Percentiles rank a stretch among this genome's conserved stretches.
Conservation (phyloP, 1,284 basidiomycete genomes). For the Ceraceosorus bombacis region DNA sequence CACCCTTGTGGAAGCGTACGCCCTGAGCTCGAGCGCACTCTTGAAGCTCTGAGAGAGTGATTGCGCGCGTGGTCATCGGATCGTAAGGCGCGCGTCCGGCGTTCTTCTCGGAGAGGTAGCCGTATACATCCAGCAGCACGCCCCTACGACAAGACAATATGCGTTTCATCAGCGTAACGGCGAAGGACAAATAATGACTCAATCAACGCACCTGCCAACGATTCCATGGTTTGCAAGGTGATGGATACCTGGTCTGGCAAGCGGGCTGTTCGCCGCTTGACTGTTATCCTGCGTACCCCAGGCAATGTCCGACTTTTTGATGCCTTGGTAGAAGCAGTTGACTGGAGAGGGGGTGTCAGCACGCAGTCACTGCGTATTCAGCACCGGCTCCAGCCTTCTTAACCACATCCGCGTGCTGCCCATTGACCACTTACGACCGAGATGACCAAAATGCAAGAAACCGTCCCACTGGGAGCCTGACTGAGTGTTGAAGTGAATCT, state of each 20-base stretch:
- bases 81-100: conserved; percentile 48
- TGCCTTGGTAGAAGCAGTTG: conserved; percentile 35
- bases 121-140: conserved; percentile 59
- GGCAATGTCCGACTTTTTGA: conserved; percentile 23
- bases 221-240: too few relatives aligned
- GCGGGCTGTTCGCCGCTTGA: conserved; percentile 18
- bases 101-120: conserved; percentile 21
- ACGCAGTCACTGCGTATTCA: too few relatives aligned
- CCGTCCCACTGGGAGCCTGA: conserved; percentile 70
- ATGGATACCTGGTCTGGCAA: too few relatives aligned
- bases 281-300: conserved; percentile 16
- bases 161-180: too few relatives aligned
- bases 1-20: conserved; percentile 48
- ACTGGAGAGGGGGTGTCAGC: not conserved
- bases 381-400: too few relatives aligned
- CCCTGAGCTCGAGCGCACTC: conserved; percentile 60
- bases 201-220: too few relatives aligned
- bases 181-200: too few relatives aligned
- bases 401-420: too few relatives aligned
- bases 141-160: conserved; percentile 50
- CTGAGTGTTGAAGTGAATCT: conserved; percentile 60
- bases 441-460: conserved; percentile 45
- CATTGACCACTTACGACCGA: conserved; percentile 6
- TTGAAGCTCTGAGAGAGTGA: conserved; percentile 58
- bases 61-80: conserved; percentile 59